Conservation (phyloP, 371 early-diverging fungal species). For the Mucor sp. region DNA sequence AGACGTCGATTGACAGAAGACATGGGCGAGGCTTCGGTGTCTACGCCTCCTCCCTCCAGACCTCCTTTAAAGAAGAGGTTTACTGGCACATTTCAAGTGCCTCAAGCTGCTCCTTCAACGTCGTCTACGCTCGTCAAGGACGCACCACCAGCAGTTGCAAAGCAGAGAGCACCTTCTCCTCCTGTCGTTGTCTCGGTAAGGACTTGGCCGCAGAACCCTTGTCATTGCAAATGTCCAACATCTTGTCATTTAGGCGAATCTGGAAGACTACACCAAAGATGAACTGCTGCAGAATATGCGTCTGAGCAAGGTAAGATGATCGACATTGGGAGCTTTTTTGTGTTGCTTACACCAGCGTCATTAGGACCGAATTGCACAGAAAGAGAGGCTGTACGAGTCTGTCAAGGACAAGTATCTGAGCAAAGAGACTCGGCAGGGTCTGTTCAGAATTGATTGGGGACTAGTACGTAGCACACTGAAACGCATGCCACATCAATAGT, state of each 20-base stretch:
- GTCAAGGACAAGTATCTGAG: constrained; percentile 11
- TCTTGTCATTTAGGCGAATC: constrained; percentile 7
- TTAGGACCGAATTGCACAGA: constrained; percentile 12
- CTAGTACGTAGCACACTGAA: constrained; percentile 11
- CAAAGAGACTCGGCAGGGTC: constrained; percentile 21
- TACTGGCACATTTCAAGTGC: constrained; percentile 21
- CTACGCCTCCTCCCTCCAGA: constrained; percentile 15
- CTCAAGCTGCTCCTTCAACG: neutral
- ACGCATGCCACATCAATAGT: neutral
- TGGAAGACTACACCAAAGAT: constrained; percentile 16
- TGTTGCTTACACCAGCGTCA: neutral
- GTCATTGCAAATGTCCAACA: too few relatives aligned
- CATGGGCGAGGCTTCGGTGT: neutral
- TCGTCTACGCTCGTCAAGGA: neutral
- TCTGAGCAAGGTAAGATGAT: constrained; percentile 12
- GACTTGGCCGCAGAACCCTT: neutral
- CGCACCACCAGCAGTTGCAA: neutral
- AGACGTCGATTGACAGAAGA: constrained; percentile 3
- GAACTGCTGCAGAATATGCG: constrained; percentile 26
- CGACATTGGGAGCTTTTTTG: neutral
- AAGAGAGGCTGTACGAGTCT: constrained; percentile 10
- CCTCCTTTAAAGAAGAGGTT: constrained; percentile 35
- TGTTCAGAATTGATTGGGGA: constrained; percentile 22
- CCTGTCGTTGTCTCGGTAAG: neutral
- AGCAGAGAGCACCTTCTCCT: neutral